phyloP scores from a whole-genome alignment of 257 asterid genomes.

The Osmanthus fragrans region DNA sequence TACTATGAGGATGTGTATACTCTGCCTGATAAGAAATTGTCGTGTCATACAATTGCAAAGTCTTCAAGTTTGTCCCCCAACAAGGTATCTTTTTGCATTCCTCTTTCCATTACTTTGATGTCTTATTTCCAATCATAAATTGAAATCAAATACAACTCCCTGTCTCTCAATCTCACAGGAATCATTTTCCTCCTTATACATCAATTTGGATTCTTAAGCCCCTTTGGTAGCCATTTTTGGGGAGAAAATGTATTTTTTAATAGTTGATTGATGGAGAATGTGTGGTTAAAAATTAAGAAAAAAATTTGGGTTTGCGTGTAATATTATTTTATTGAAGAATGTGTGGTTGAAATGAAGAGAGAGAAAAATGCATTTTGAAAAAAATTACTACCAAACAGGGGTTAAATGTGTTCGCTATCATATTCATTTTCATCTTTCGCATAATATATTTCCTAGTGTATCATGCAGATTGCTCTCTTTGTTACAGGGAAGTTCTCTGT shows the following conservation, averaged over 20 bases:
- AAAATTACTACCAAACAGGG: too few relatives aligned
- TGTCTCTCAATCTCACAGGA: conserved; percentile 1
- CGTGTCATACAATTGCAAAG: conserved; percentile 54
- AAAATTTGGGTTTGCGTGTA: too few relatives aligned
- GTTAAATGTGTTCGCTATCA: not conserved
- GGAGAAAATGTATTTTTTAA: too few relatives aligned
- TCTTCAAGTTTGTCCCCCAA: conserved; percentile 40
- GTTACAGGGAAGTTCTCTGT: conserved; percentile 62
- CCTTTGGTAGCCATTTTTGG: too few relatives aligned
- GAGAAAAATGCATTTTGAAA: too few relatives aligned
- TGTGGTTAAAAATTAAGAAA: too few relatives aligned
- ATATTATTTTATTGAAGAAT: too few relatives aligned
- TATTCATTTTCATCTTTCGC: not conserved
- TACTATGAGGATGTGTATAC: conserved; percentile 87
- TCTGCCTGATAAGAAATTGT: conserved; percentile 61
- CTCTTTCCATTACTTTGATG: not conserved
- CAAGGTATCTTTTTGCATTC: conserved; percentile 47
- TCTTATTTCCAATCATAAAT: not conserved
- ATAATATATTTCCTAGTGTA: conserved; percentile 17
- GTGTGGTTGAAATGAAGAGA: too few relatives aligned
- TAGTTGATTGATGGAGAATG: too few relatives aligned
- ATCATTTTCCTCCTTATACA: not conserved
- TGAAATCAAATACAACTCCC: not conserved
- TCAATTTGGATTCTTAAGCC: conserved; percentile 4
- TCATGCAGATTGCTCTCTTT: conserved; percentile 23